Evolutionary conservation across 106 monocot genomes (phyloP), one percentile per base, ranked within the genome.

Genomic region (Amphibolis antarctica): DNA sequence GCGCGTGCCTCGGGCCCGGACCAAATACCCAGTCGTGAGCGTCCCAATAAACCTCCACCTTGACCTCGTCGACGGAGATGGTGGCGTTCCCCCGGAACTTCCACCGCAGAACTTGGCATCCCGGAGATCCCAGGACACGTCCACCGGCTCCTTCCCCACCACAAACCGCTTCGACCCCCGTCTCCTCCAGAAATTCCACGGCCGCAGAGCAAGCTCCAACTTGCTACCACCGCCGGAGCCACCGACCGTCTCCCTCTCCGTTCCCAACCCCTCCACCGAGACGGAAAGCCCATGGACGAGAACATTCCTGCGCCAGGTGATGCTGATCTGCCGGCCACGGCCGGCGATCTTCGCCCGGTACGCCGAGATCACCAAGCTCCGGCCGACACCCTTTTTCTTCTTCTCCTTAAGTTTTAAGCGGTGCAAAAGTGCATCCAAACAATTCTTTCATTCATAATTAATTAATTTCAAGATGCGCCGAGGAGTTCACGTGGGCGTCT

Each of bases 131-230:
- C 91, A 92, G 46, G 76, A 63, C 22, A 92, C 76, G 55, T 73
- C 76, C 10, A 92, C 66, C 9, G 67, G 46, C 42, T 25, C 54
- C 13, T 64, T 80, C 2, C 58, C 71, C 12, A 81, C 46, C 12
- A 53, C 9, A 48, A 83, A 71, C 7, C 67, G 55, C 60, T 81
- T 83, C 9, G 81, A 72, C 17, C 86, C 86, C 20, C 77, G 78
- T 65, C 66, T 78, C 28, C 79, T 78, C 86, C 86, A 86, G 66
- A 86, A 86, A 47, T 77, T 56, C 91, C 91, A 92, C 1, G 91
- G 83, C 65, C 77, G 53, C 46, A 89, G 66, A 28, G 28, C 13
- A 15, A 64, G 13, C 54, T 92, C 81, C 0, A 92, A 79, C 74
- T 79, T 83, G 78, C 70, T 82, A 21, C 19, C 55, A 46, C 20